Percentiles rank a stretch among this genome's conserved stretches.
phyloP scores from a whole-genome alignment of 1,284 basidiomycete genomes.

The Cystobasidium pallidum region DNA sequence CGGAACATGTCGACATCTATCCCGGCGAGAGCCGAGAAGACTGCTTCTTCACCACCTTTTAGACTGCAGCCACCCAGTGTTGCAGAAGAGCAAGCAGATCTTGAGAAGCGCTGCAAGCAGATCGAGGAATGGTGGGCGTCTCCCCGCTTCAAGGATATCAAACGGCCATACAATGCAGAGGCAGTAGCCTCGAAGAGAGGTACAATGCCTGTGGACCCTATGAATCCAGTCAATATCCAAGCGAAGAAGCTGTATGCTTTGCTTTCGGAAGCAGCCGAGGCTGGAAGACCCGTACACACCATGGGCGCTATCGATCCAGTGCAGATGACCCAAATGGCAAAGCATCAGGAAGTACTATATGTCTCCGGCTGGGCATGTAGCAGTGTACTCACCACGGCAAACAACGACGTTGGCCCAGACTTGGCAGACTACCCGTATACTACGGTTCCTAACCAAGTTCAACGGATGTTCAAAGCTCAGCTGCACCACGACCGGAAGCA shows the following conservation, averaged over 20 bases:
- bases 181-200: conserved; percentile 86
- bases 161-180: conserved; percentile 75
- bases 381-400: conserved; percentile 83
- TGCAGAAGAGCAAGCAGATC: conserved; percentile 68
- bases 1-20: conserved; percentile 6
- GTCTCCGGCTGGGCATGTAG: conserved; percentile 92
- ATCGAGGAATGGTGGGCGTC: conserved; percentile 72
- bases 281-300: conserved; percentile 73
- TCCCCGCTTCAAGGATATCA: conserved; percentile 73
- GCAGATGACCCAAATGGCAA: conserved; percentile 96
- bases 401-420: conserved; percentile 96
- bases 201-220: conserved; percentile 74
- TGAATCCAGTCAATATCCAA: conserved; percentile 71
- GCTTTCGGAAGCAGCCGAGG: conserved; percentile 67
- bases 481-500: conserved; percentile 84
- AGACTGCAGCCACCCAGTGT: conserved; percentile 68
- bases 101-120: conserved; percentile 66
- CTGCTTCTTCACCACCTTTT: conserved; percentile 56
- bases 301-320: conserved; percentile 89
- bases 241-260: conserved; percentile 79
- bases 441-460: conserved; percentile 89
- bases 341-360: conserved; percentile 88
- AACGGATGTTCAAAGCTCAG: conserved; percentile 81
- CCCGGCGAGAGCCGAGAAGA: conserved; percentile 1
- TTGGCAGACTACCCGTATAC: conserved; percentile 95